Evolutionary conservation across 2,329 filamentous ascomycete species (phyloP).

Genomic region (Clarireedia sp.): DNA sequence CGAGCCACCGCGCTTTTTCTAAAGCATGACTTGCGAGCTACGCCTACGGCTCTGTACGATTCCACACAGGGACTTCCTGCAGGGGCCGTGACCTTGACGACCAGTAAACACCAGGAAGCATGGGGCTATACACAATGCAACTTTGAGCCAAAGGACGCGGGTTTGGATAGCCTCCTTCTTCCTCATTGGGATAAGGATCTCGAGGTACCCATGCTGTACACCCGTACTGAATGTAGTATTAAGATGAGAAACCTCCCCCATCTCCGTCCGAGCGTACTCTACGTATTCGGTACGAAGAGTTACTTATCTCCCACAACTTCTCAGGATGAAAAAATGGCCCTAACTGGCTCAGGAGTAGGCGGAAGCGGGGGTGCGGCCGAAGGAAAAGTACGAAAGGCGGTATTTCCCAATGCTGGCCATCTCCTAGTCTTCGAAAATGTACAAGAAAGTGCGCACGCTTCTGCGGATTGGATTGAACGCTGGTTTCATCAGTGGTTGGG

Average conservation of each 20-base stretch:
- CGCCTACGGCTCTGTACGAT: constrained; percentile 53
- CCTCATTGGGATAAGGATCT: constrained; percentile 18
- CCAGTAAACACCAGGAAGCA: constrained; percentile 82
- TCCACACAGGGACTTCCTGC: constrained; percentile 10
- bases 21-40: constrained; percentile 63
- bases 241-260: too few species aligned
- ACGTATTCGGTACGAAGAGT: constrained; percentile 58
- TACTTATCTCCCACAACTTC: constrained; percentile 41
- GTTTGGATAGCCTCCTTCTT: constrained; percentile 16
- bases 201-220: constrained; percentile 4
- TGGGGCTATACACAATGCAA: constrained; percentile 64
- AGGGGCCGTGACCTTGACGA: constrained; percentile 55
- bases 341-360: constrained; percentile 56
- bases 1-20: constrained; percentile 71
- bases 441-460: too few species aligned
- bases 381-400: constrained; percentile 59
- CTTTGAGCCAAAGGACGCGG: constrained; percentile 40
- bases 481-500: too few species aligned
- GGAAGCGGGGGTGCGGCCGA: constrained; percentile 56
- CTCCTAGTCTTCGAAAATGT: constrained; percentile 42
- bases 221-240: too few species aligned
- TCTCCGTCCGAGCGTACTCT: constrained; percentile 36
- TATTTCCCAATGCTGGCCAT: constrained; percentile 62
- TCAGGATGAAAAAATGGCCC: constrained; percentile 49
- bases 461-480: too few species aligned